A percentile compares a stretch with the other conserved stretches of the same genome.
Evolutionary conservation across 805 yeast genomes (phyloP).

Genomic region (Lipomyces japonicus): DNA sequence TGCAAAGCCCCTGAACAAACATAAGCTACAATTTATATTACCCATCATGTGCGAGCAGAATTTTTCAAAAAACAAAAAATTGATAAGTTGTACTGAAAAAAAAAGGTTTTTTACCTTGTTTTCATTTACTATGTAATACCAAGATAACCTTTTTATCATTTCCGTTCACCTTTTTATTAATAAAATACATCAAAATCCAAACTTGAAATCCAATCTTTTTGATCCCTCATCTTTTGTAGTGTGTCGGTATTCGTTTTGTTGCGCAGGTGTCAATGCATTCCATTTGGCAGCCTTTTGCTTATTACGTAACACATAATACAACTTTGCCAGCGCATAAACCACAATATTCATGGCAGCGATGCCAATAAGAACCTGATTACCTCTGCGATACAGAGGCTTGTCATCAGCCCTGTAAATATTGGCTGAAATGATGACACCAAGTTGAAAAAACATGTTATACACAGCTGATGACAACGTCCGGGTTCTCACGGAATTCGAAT

Average conservation of each 20-base stretch:
- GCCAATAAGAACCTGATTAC: constrained; percentile 40
- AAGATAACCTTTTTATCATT: too few species aligned
- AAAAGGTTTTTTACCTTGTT: too few species aligned
- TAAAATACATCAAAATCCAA: too few species aligned
- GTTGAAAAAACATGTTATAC: constrained; percentile 60
- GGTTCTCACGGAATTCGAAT: constrained; percentile 56
- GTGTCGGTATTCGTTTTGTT: constrained; percentile 46
- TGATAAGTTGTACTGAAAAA: too few species aligned
- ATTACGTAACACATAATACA: constrained; percentile 3
- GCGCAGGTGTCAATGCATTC: constrained; percentile 48
- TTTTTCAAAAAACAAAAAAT: too few species aligned
- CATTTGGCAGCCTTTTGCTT: constrained; percentile 45
- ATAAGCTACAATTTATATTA: too few species aligned
- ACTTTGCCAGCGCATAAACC: neutral
- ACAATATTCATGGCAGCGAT: constrained; percentile 8
- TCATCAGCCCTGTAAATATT: constrained; percentile 57
- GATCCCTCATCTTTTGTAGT: constrained; percentile 49
- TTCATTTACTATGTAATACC: too few species aligned
- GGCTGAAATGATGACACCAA: constrained; percentile 50
- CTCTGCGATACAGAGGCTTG: constrained; percentile 55
- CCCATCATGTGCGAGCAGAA: too few species aligned
- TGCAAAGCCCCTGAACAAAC: too few species aligned
- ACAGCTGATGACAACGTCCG: constrained; percentile 62
- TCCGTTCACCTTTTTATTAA: constrained; percentile 11
- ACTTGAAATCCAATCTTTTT: constrained; percentile 52